Percentiles rank a stretch among this genome's conserved stretches.
phyloP scores from a whole-genome alignment of 306 rosid genomes.

The Inga laurina region DNA sequence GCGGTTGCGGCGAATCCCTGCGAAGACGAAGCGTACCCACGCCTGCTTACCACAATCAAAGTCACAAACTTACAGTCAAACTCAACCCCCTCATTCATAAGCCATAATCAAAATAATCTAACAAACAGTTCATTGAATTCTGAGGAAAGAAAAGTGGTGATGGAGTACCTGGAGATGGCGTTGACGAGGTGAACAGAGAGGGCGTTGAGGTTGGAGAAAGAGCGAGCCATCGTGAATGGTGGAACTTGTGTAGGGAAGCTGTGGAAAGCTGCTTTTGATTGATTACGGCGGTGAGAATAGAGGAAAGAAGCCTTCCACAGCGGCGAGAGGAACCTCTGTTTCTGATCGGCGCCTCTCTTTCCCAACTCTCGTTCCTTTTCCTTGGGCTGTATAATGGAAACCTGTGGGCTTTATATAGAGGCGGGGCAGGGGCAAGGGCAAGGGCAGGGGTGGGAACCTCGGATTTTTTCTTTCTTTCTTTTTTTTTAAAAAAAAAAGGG shows the following conservation, averaged over 20 bases:
- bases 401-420: not conserved
- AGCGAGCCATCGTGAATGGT: slow-evolving; percentile 63
- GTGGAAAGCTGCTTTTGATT: slow-evolving; percentile 33
- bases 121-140: not conserved
- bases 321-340: slow-evolving; percentile 10
- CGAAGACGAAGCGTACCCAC: slow-evolving; percentile 66
- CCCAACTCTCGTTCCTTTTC: not conserved
- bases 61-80: not conserved
- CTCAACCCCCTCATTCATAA: not conserved
- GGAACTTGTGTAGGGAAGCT: slow-evolving; percentile 14
- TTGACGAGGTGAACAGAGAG: slow-evolving; percentile 51
- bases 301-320: slow-evolving; percentile 37
- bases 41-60: slow-evolving; percentile 42
- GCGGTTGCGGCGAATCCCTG: slow-evolving; percentile 36
- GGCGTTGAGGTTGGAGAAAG: slow-evolving; percentile 66
- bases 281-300: not conserved
- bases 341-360: not conserved
- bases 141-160: not conserved
- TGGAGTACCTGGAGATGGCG: slow-evolving; percentile 53
- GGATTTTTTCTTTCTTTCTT: not conserved
- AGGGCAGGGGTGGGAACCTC: not conserved
- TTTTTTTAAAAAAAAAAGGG: not conserved
- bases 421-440: not conserved
- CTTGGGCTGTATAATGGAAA: too few relatives aligned
- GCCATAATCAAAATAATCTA: not conserved